Conservation (phyloP, 106 monocot genomes). For the Dendrobium catenatum region DNA sequence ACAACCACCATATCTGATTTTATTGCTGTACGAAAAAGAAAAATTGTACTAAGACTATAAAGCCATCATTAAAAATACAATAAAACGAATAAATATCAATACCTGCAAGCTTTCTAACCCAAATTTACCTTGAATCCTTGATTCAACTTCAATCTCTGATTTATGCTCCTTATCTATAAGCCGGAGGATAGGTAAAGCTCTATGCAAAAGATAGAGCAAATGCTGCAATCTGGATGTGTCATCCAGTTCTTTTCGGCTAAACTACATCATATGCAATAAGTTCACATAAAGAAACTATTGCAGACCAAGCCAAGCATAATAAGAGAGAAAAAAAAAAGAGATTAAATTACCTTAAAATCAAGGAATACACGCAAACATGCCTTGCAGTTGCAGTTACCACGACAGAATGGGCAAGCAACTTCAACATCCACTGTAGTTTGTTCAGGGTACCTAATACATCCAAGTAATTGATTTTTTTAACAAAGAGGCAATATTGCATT, state of each 20-base stretch:
- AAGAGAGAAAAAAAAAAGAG: not conserved
- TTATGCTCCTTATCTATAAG: not conserved
- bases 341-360: conserved; percentile 6
- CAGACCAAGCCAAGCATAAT: not conserved
- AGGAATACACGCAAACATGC: conserved; percentile 1
- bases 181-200: not conserved
- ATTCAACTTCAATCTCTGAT: conserved; percentile 6
- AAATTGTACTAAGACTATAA: not conserved
- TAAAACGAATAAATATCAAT: not conserved
- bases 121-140: conserved; percentile 5
- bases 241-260: not conserved
- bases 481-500: not conserved
- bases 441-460: conserved; percentile 6
- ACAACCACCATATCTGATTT: not conserved
- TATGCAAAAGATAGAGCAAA: conserved; percentile 3
- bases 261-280: not conserved
- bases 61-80: not conserved
- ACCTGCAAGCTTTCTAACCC: not conserved
- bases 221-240: conserved; percentile 1
- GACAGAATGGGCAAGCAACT: conserved; percentile 8
- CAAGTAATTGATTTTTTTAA: not conserved
- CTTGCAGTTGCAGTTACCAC: conserved; percentile 7
- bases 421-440: not conserved
- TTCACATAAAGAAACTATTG: not conserved
- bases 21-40: conserved; percentile 10